Evolutionary conservation across 768 basidiomycete species (phyloP).

Genomic region (Phanerochaete sordida): DNA sequence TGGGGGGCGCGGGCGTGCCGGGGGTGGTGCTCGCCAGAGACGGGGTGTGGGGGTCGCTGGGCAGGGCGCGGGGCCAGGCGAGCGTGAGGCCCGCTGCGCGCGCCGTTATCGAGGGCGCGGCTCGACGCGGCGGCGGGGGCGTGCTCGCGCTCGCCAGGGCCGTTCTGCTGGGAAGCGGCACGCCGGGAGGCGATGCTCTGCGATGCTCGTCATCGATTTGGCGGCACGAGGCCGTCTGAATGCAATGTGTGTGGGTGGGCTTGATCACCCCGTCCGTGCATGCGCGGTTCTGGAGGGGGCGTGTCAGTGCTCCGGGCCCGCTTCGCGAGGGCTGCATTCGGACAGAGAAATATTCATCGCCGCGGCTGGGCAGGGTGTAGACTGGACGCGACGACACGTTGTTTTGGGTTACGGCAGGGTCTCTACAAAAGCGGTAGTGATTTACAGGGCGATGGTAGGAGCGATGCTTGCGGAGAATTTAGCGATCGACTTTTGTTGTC

Average conservation of each 20-base stretch:
- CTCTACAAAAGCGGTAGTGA: neutral
- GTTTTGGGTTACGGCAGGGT: neutral
- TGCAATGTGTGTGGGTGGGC: neutral
- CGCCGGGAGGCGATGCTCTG: neutral
- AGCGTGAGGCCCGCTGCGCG: neutral
- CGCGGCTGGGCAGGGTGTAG: neutral
- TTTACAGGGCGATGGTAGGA: neutral
- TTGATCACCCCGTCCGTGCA: neutral
- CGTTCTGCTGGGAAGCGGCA: neutral
- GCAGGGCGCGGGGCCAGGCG: too few relatives aligned
- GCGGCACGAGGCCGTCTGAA: neutral
- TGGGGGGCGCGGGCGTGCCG: too few relatives aligned
- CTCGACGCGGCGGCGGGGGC: too few relatives aligned
- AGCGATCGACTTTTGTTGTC: neutral
- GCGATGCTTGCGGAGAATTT: neutral
- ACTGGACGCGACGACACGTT: neutral
- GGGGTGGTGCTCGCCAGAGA: too few relatives aligned
- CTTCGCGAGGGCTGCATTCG: neutral
- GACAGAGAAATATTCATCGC: neutral
- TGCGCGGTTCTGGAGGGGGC: neutral
- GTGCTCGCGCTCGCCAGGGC: neutral
- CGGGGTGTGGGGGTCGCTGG: too few relatives aligned
- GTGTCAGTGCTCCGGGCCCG: neutral
- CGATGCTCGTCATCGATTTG: neutral
- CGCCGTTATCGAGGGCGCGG: neutral